phyloP scores from a whole-genome alignment of 2,329 filamentous ascomycete species.

The Alternaria longipes region DNA sequence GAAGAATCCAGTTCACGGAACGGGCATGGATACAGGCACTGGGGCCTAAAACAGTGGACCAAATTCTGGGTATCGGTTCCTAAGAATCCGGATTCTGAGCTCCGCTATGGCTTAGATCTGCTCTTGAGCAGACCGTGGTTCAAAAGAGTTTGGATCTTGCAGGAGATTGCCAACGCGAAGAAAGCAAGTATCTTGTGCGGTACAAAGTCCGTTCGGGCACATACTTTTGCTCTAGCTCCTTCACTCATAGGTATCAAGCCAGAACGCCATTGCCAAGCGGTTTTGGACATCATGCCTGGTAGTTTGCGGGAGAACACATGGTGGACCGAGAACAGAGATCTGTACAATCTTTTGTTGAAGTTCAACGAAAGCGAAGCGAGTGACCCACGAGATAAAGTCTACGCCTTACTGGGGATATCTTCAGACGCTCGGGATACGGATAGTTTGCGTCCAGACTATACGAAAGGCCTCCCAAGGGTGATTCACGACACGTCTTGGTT shows the following conservation, averaged over 20 bases:
- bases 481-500: neutral
- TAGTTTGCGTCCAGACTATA: neutral
- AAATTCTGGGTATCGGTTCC: fast-evolving
- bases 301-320: constrained; percentile 22
- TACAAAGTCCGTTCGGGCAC: too few relatives aligned
- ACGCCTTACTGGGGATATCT: constrained; percentile 32
- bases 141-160: constrained; percentile 31
- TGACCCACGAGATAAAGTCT: constrained; percentile 31
- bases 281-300: constrained; percentile 36
- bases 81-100: neutral
- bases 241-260: constrained; percentile 4
- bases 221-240: constrained; percentile 21
- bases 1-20: neutral
- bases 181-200: neutral
- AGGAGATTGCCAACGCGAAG: constrained; percentile 34
- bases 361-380: constrained; percentile 29
- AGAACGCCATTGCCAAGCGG: constrained; percentile 21
- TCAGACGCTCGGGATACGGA: constrained; percentile 16
- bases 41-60: neutral
- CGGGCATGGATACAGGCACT: neutral
- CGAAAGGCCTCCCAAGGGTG: neutral
- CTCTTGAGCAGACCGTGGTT: constrained; percentile 26
- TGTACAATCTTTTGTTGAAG: constrained; percentile 26
- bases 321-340: constrained; percentile 26
- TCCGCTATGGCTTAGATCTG: fast-evolving